Evolutionary conservation across 2,329 filamentous ascomycete species (phyloP).

Genomic region (Clarireedia sp.): DNA sequence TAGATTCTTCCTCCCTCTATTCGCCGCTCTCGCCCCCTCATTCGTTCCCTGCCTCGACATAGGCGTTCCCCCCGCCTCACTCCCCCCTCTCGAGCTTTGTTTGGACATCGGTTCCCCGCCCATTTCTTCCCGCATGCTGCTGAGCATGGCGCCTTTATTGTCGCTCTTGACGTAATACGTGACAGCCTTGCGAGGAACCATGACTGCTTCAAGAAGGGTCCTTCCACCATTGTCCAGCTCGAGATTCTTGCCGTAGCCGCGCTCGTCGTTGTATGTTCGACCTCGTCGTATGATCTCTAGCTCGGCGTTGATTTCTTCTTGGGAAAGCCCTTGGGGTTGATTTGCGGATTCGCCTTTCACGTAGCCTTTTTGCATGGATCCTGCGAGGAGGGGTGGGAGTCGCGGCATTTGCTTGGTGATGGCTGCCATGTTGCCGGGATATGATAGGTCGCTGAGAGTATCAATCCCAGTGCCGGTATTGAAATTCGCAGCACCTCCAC

Average conservation of each 20-base stretch:
- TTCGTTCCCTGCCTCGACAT: slow-evolving; percentile 9
- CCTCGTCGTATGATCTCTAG: slow-evolving; percentile 26
- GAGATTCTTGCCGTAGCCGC: slow-evolving; percentile 25
- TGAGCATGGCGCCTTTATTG: slow-evolving; percentile 11
- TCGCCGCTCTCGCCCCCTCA: background rate
- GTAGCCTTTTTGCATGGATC: slow-evolving; percentile 20
- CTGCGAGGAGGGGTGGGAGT: slow-evolving; percentile 24
- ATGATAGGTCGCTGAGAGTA: slow-evolving; percentile 50
- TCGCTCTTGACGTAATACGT: slow-evolving; percentile 10
- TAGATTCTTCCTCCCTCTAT: too few species aligned
- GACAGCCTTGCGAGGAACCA: slow-evolving; percentile 1
- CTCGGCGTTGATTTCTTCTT: slow-evolving; percentile 18
- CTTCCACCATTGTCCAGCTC: slow-evolving; percentile 25
- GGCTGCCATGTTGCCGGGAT: slow-evolving; percentile 45
- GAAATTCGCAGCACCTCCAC: slow-evolving; percentile 40
- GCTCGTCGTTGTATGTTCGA: slow-evolving; percentile 25
- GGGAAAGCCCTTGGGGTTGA: slow-evolving; percentile 12
- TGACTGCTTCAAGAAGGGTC: slow-evolving; percentile 20
- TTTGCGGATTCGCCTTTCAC: slow-evolving; percentile 19
- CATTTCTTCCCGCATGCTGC: slow-evolving; percentile 7
- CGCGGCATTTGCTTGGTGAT: slow-evolving; percentile 26
- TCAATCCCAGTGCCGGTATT: slow-evolving; percentile 51
- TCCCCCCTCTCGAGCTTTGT: slow-evolving; percentile 10
- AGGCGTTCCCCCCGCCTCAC: slow-evolving; percentile 4
- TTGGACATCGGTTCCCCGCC: slow-evolving; percentile 16